Evolutionary conservation across 208 protist genomes (phyloP).

Genomic region (Strigomonas galati): DNA sequence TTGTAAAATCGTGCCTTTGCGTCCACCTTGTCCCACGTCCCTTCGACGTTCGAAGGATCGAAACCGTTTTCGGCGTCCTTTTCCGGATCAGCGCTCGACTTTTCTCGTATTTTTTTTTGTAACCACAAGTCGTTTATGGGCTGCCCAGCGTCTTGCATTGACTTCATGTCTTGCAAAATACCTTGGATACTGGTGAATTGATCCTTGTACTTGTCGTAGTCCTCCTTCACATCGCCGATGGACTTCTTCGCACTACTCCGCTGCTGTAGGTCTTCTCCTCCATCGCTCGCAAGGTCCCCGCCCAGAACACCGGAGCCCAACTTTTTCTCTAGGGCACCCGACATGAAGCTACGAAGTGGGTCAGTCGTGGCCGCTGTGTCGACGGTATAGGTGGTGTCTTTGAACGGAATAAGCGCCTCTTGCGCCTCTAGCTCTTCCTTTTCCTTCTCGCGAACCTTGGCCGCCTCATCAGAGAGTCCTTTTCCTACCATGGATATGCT

Average conservation of each 20-base stretch:
- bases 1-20: conserved; percentile 86
- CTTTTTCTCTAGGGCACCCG: conserved; percentile 13
- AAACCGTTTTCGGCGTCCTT: conserved; percentile 62
- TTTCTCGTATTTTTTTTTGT: conserved; percentile 55
- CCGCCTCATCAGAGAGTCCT: conserved; percentile 22
- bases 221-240: conserved; percentile 36
- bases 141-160: conserved; percentile 57
- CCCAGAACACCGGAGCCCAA: conserved; percentile 27
- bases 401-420: conserved; percentile 20
- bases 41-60: conserved; percentile 68
- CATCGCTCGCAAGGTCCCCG: conserved; percentile 23
- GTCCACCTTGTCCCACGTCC: conserved; percentile 78
- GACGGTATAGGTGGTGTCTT: conserved; percentile 11
- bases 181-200: conserved; percentile 75
- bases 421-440: conserved; percentile 19
- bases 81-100: conserved; percentile 32
- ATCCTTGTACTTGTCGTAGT: conserved; percentile 69
- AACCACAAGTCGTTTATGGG: conserved; percentile 81
- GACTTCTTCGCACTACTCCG: conserved; percentile 11
- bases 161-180: conserved; percentile 80
- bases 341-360: conserved; percentile 20
- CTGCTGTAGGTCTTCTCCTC: neutral
- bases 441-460: conserved; percentile 17
- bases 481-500: conserved; percentile 35
- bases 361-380: conserved; percentile 1